These are phyloP conservation scores for Fusarium beomiforme DNA, from an alignment of 2,329 filamentous ascomycete species.

Conservation along the genomic window DNA sequence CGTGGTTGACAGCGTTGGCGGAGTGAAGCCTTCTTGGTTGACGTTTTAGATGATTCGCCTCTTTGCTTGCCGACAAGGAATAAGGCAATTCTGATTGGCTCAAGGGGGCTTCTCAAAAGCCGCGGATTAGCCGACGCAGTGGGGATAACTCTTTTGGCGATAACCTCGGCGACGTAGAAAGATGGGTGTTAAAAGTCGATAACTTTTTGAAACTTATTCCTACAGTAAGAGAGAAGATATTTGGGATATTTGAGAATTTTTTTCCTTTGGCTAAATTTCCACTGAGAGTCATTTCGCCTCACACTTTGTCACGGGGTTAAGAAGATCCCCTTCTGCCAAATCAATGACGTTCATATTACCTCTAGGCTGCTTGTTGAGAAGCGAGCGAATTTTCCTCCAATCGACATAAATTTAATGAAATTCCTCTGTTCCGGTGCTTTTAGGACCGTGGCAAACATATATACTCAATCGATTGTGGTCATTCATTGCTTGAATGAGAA, in stretches of 20 bases:
- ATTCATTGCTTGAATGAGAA: background rate
- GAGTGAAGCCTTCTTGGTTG: conserved; percentile 41
- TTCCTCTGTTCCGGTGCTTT: background rate
- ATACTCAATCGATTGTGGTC: background rate
- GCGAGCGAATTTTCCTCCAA: conserved; percentile 3
- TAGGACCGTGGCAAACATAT: background rate
- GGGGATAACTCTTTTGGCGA: conserved; percentile 9
- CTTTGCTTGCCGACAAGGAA: conserved; percentile 41
- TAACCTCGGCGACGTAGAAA: conserved; percentile 7
- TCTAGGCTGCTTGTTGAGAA: background rate
- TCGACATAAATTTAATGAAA: background rate
- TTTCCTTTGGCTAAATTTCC: background rate
- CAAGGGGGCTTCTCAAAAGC: background rate
- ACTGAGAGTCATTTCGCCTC: background rate
- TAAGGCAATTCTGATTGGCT: conserved; percentile 47
- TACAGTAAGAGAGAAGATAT: background rate
- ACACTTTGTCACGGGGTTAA: background rate
- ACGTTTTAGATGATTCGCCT: conserved; percentile 47
- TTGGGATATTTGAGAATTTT: no score
- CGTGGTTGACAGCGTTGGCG: conserved; percentile 23
- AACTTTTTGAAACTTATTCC: background rate
- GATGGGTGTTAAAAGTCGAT: background rate
- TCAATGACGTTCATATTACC: conserved; percentile 27
- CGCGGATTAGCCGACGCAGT: conserved; percentile 46
- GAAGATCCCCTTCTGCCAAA: background rate